Percentiles rank a stretch among this genome's conserved stretches.
Evolutionary conservation across 139 green algal genomes (phyloP).

Genomic region (Tetratostichococcus sp.): DNA sequence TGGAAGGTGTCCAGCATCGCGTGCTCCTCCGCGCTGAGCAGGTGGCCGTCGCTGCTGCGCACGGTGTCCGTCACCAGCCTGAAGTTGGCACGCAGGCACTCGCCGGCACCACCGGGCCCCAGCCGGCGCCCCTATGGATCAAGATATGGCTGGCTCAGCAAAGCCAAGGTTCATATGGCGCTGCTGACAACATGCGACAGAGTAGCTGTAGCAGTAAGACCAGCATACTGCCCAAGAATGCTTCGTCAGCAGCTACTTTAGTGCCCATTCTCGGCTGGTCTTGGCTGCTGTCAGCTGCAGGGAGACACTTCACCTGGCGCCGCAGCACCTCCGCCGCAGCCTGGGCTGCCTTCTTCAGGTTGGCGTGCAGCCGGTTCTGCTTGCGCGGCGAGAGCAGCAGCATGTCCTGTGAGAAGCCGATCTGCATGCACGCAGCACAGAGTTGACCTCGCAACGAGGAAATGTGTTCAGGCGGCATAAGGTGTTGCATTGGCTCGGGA

Average conservation of each 20-base stretch:
- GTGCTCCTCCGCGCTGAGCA: slow-evolving; percentile 37
- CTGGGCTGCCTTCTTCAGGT: neutral
- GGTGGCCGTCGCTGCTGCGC: slow-evolving; percentile 29
- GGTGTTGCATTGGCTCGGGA: neutral
- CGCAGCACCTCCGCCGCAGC: neutral
- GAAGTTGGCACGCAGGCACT: slow-evolving; percentile 41
- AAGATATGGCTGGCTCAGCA: neutral
- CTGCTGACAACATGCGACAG: no score
- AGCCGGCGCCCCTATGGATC: neutral
- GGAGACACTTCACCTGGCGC: no score
- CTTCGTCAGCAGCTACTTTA: no score
- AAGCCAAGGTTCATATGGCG: neutral
- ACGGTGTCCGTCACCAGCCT: slow-evolving; percentile 27
- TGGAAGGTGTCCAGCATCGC: slow-evolving; percentile 27
- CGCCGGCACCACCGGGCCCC: slow-evolving; percentile 12
- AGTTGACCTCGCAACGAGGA: neutral
- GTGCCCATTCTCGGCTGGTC: no score
- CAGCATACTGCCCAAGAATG: no score
- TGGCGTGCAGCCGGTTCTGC: neutral
- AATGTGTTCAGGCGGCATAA: neutral
- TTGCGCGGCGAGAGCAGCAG: neutral
- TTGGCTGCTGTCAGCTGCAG: no score
- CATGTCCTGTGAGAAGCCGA: neutral
- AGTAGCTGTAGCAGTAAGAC: no score
- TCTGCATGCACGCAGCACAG: neutral